These are phyloP conservation scores for Geotrichum europaeum DNA, from an alignment of 1,139 yeast genomes.

Conservation along the genomic window DNA sequence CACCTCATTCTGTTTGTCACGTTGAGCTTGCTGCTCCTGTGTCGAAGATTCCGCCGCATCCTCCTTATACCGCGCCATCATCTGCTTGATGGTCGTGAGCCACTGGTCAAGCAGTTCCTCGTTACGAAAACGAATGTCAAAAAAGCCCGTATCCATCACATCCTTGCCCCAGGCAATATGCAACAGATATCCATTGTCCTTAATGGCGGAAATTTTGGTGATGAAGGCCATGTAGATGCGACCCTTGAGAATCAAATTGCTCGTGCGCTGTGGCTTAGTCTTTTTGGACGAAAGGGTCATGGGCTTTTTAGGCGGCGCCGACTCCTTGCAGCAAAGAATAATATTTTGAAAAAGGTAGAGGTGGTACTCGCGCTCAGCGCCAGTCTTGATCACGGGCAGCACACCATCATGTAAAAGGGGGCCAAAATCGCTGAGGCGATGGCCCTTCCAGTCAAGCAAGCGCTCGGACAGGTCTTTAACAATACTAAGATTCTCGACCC, in stretches of 20 bases:
- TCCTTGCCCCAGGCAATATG: slow-evolving; percentile 35
- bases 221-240: slow-evolving; percentile 39
- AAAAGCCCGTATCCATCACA: slow-evolving; percentile 35
- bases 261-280: slow-evolving; percentile 21
- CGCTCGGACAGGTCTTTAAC: slow-evolving; percentile 63
- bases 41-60: slow-evolving; percentile 3
- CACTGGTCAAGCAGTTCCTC: slow-evolving; percentile 34
- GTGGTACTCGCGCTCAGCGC: slow-evolving; percentile 79
- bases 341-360: slow-evolving; percentile 85
- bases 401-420: slow-evolving; percentile 72
- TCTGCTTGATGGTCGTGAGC: slow-evolving; percentile 32
- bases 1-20: neutral
- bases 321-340: slow-evolving; percentile 67
- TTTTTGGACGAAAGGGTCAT: slow-evolving; percentile 29
- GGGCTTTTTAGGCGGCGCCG: slow-evolving; percentile 28
- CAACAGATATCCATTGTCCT: slow-evolving; percentile 28
- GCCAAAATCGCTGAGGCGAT: slow-evolving; percentile 74
- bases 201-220: slow-evolving; percentile 29
- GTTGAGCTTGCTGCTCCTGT: neutral
- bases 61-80: slow-evolving; percentile 28
- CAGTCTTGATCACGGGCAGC: slow-evolving; percentile 67
- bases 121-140: slow-evolving; percentile 34
- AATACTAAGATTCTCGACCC: slow-evolving; percentile 76
- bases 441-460: slow-evolving; percentile 93
- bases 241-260: slow-evolving; percentile 37